Conservation (phyloP, 176 grass and related monocot genomes). For the Eragrostis nindensis region DNA sequence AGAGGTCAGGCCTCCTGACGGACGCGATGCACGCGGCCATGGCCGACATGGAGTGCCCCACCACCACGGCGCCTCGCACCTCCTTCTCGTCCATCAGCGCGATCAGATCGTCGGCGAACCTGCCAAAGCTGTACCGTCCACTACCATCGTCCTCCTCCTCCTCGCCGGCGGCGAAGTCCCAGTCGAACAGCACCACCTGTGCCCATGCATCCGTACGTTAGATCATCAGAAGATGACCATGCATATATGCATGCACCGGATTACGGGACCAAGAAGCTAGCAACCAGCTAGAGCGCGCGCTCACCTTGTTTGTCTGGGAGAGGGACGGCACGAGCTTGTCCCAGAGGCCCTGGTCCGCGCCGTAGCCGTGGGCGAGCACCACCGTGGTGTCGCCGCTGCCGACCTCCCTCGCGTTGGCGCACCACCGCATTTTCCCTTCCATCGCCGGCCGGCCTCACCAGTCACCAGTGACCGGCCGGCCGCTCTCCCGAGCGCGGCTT, state of each 20-base stretch:
- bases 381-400: slow-evolving; percentile 47
- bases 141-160: not conserved
- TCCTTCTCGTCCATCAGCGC: slow-evolving; percentile 58
- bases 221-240: no score
- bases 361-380: slow-evolving; percentile 83
- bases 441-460: no score
- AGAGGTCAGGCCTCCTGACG: slow-evolving; percentile 61
- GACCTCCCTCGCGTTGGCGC: slow-evolving; percentile 54
- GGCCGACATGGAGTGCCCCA: slow-evolving; percentile 83
- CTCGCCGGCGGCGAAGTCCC: slow-evolving; percentile 58
- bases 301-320: slow-evolving; percentile 14
- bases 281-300: no score
- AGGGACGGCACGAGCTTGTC: slow-evolving; percentile 57
- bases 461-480: no score
- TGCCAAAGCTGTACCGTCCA: slow-evolving; percentile 52
- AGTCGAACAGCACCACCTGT: slow-evolving; percentile 97
- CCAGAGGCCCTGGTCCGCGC: slow-evolving; percentile 63
- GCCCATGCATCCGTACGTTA: no score
- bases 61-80: slow-evolving; percentile 37
- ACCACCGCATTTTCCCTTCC: slow-evolving; percentile 24
- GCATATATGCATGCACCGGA: no score
- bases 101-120: slow-evolving; percentile 65
- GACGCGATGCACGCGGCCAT: slow-evolving; percentile 79
- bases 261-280: no score
- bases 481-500: not conserved